Evolutionary conservation across 805 yeast species (phyloP).

Genomic region (Barnettozyma sucrosica): DNA sequence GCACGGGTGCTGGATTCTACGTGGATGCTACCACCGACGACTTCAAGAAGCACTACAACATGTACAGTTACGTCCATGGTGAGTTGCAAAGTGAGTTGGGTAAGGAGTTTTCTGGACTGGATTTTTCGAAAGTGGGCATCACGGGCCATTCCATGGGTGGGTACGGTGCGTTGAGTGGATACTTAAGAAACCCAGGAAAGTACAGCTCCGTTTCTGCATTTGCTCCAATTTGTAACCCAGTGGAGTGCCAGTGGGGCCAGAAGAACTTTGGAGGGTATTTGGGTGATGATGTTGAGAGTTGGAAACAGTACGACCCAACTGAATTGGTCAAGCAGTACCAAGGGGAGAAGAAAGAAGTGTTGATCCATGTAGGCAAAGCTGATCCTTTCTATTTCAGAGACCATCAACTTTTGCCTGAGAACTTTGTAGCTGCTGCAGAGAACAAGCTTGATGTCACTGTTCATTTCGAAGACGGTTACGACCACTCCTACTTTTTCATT

Average conservation of each 20-base stretch:
- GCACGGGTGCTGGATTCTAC: slow-evolving; percentile 94
- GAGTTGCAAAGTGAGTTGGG: slow-evolving; percentile 54
- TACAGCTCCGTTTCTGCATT: slow-evolving; percentile 84
- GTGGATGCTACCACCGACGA: slow-evolving; percentile 75
- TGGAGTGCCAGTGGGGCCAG: slow-evolving; percentile 77
- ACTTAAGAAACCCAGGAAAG: slow-evolving; percentile 58
- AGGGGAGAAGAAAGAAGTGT: slow-evolving; percentile 48
- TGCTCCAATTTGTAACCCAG: slow-evolving; percentile 84
- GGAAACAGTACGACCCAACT: slow-evolving; percentile 84
- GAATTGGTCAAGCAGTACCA: slow-evolving; percentile 53
- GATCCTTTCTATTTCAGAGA: slow-evolving; percentile 66
- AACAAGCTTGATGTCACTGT: slow-evolving; percentile 56
- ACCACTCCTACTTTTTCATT: slow-evolving; percentile 86
- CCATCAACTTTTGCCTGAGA: slow-evolving; percentile 70
- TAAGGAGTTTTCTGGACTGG: slow-evolving; percentile 37
- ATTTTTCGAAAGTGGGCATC: slow-evolving; percentile 61
- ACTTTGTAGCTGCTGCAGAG: slow-evolving; percentile 51
- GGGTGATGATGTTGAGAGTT: slow-evolving; percentile 43
- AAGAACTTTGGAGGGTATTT: slow-evolving; percentile 79
- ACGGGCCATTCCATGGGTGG: slow-evolving; percentile 99
- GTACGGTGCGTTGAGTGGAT: slow-evolving; percentile 78
- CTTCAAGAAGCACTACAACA: slow-evolving; percentile 67
- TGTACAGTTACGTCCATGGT: slow-evolving; percentile 76
- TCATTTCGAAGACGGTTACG: slow-evolving; percentile 69
- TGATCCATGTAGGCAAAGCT: slow-evolving; percentile 76